Evolutionary conservation across 2,329 filamentous ascomycete species (phyloP), one percentile per base, ranked within the genome.

Genomic region (Amphichorda felina): DNA sequence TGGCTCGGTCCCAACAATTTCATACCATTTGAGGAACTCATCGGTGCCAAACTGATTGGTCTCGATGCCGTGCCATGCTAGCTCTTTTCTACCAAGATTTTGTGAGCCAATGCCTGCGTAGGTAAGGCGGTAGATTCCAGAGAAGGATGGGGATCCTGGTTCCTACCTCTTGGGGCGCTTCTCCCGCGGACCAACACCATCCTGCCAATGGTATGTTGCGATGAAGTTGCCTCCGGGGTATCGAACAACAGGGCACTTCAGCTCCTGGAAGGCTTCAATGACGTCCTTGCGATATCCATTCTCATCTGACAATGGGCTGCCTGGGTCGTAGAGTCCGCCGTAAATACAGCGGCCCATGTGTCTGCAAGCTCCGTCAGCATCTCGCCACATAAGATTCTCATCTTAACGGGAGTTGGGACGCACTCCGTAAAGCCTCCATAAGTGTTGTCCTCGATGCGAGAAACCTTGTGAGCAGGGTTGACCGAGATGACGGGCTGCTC

Each of bases 261-360:
- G 68, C 44, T 87, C 81, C 50, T 75, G 72, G 42, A 91, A 64
- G 6, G 81, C 78, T 30, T 73, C 68, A 17, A 89, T 71, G 28
- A 91, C 83, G 57, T 91, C 84, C 44, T 70, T 83, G 25, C 84
- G 78, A 60, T 85, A 89, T 30, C 83, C 83, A 43, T 82, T 65
- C 36, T 74, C 65, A 45, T 88, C 82, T 2, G 81, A 78, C n/a
- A 86, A 67, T 3, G 75, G 60, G 53, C 78, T 87, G 22, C 68
- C 71, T 1, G 82, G 83, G 45, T 89, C 83, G 57, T 87, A 89
- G 51, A 91, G 81, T 43, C 84, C 84, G 42, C 82, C 82, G 54
- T 91, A 89, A 50, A 91, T 87, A 63, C 84, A 91, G 41, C 84
- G 75, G 48, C 84, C 84, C 83, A 91, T 91, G 57, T 91, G 84